Evolutionary conservation across 176 grass and related monocot genomes (phyloP).

Genomic region (Alopecurus myosuroides): DNA sequence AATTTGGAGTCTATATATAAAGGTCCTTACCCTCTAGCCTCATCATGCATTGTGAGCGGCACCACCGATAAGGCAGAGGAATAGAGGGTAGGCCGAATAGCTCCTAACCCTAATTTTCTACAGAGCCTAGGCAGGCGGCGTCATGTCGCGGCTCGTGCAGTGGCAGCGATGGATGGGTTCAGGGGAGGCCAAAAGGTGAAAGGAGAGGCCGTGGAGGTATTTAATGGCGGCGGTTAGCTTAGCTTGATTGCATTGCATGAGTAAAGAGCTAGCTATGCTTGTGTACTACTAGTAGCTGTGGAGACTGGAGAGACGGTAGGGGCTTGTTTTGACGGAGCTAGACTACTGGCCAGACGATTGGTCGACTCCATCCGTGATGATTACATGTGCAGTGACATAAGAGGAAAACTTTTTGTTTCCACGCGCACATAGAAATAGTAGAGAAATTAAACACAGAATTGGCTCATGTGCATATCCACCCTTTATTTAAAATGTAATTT

Average conservation of each 20-base stretch:
- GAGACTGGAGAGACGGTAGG: too few relatives aligned
- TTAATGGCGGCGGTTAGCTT: conserved; percentile 1
- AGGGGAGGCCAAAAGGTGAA: neutral
- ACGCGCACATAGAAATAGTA: neutral
- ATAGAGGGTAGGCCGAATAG: too few relatives aligned
- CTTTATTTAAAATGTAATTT: too few relatives aligned
- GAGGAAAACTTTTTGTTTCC: neutral
- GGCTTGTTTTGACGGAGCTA: neutral
- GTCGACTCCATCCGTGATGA: neutral
- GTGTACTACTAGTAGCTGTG: neutral
- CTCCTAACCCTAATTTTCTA: too few relatives aligned
- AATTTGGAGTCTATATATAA: too few relatives aligned
- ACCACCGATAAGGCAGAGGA: too few relatives aligned
- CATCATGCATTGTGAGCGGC: too few relatives aligned
- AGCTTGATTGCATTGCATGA: conserved; percentile 12
- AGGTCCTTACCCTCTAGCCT: too few relatives aligned
- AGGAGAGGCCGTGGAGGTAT: neutral
- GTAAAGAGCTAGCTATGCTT: neutral
- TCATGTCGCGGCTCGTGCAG: conserved; percentile 2
- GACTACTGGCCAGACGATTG: neutral
- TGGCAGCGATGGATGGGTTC: neutral
- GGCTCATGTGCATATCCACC: too few relatives aligned
- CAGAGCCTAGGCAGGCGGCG: neutral
- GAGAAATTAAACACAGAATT: too few relatives aligned
- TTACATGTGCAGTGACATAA: conserved; percentile 42